phyloP scores from a whole-genome alignment of 208 protist genomes.

The Leishmania tropica region DNA sequence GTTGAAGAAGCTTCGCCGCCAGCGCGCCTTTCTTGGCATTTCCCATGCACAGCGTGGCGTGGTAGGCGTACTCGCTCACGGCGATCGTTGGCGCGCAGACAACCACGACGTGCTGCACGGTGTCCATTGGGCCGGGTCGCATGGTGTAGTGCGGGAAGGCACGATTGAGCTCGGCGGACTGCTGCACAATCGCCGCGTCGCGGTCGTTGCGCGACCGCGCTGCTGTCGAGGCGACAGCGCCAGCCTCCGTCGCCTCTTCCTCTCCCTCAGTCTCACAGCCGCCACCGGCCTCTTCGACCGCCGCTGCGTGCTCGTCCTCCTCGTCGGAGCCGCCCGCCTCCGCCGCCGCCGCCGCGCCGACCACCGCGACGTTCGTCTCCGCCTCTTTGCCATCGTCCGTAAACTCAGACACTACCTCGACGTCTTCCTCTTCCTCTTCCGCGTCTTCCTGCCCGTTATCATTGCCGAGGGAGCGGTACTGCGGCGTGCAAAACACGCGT shows the following conservation, averaged over 20 bases:
- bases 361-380: background rate
- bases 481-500: background rate
- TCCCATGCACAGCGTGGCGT: slow-evolving; percentile 36
- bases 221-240: slow-evolving; percentile 3
- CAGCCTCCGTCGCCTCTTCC: background rate
- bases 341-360: background rate
- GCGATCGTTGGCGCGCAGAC: slow-evolving; percentile 54
- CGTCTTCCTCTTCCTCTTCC: slow-evolving; percentile 9
- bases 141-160: slow-evolving; percentile 45
- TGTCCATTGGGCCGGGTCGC: slow-evolving; percentile 24
- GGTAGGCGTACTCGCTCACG: slow-evolving; percentile 51
- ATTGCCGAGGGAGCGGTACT: background rate
- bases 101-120: slow-evolving; percentile 44
- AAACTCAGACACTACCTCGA: slow-evolving; percentile 19
- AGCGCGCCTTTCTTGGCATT: slow-evolving; percentile 58
- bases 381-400: slow-evolving; percentile 20
- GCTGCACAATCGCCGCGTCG: slow-evolving; percentile 11
- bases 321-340: background rate
- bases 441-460: background rate
- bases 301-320: background rate
- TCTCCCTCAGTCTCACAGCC: background rate
- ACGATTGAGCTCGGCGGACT: slow-evolving; percentile 36
- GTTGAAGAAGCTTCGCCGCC: slow-evolving; percentile 26
- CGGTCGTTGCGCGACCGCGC: background rate
- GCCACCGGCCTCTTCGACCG: background rate